These are phyloP conservation scores for Solanum commersonii DNA, from an alignment of 257 asterid genomes.

Conservation along the genomic window DNA sequence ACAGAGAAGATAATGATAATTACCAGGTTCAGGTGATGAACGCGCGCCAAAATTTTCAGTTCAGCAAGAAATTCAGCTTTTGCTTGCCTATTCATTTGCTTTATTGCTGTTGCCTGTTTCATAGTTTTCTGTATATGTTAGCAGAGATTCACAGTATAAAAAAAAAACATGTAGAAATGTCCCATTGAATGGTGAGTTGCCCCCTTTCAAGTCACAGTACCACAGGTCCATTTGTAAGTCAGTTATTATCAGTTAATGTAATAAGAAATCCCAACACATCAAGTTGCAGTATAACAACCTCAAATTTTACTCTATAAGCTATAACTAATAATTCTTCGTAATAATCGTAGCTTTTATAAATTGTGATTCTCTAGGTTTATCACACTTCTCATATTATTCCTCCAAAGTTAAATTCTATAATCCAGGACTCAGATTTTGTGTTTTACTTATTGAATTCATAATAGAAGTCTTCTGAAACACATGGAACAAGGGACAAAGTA, in stretches of 20 bases:
- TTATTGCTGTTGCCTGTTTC: slow-evolving; percentile 84
- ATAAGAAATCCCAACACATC: not conserved
- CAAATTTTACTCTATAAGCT: not conserved
- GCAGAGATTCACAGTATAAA: not conserved
- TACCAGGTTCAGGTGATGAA: slow-evolving; percentile 95
- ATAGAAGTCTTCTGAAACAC: not conserved
- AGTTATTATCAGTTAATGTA: not conserved
- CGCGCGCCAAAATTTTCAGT: slow-evolving; percentile 76
- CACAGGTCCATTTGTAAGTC: not conserved
- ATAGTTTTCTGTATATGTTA: not conserved
- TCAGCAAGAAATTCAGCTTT: slow-evolving; percentile 78
- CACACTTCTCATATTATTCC: not conserved
- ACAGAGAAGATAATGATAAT: slow-evolving; percentile 11
- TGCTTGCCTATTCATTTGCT: slow-evolving; percentile 97
- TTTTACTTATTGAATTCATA: not conserved
- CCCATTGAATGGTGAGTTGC: not conserved
- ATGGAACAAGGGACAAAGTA: not conserved
- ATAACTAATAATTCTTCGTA: not conserved
- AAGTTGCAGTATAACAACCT: not conserved
- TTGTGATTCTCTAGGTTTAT: not conserved
- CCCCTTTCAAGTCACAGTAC: not conserved
- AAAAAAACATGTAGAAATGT: not conserved
- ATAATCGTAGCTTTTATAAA: not conserved
- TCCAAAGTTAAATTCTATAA: not conserved
- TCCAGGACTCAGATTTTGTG: not conserved